Evolutionary conservation across 2,329 filamentous ascomycete species (phyloP), one percentile per base, ranked within the genome.

Genomic region (Colletotrichum acutatum): DNA sequence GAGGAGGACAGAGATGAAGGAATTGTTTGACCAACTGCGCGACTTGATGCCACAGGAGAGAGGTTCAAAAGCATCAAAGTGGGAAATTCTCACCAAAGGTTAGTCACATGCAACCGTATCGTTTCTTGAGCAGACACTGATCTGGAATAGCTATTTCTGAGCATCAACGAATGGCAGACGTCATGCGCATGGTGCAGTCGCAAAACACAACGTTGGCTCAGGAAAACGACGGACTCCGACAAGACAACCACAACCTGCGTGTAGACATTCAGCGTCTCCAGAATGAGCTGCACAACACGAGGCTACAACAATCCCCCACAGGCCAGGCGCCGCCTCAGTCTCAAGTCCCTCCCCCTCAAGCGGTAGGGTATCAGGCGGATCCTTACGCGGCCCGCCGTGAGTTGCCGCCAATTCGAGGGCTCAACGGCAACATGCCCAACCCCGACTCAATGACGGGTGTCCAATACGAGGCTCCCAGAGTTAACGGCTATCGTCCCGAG

Each of bases 1-100:
- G 84, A 89, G 94, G 52, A 87, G 94, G 74, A 95, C 94, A 9
- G 94, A 97, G 80, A 97, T 97, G 94, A 97, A 97, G 83, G 92
- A 94, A 78, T 84, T 97, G 0, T 97, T 97, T 78, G 94, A 97
- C 76, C 92, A 94, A 77, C 84, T 97, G 9, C 90, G 94, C 76
- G 92, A 93, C 76, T 86, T 95, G 49, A 92, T 96, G 84, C 94
- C 94, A 1, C 93, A 95, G 76, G 94, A 94, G 77, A 90, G 94
- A 19, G 94, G 94, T 1, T 93, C 92, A 28, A 97, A 97, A 80
- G 94, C 94, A 0, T 95, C 93, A 76, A 97, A 97, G 78, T 97
- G 94, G 94, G 94, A 97, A 78, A 95, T 96, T 61, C 80, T 97
- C 19, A 95, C 93, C 3, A 96, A 96, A 86, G 93, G 94, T 95